Evolutionary conservation across 768 basidiomycete genomes (phyloP), one percentile per base, ranked within the genome.

Genomic region (Macrocybe gigantea): DNA sequence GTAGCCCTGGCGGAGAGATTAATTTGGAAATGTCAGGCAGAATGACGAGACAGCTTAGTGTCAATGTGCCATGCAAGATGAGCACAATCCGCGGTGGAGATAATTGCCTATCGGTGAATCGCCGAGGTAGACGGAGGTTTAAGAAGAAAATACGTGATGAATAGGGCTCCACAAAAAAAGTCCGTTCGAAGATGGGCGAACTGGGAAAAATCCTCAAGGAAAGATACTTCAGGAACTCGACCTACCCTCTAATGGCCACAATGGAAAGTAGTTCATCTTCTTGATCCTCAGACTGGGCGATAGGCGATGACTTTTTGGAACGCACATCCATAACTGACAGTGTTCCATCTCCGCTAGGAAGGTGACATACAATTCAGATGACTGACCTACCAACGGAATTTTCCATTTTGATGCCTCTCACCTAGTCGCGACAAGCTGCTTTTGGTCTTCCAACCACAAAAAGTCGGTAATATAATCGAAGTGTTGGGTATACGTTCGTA

Each of bases 381-480:
- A 40, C 37, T 45, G 41, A 30, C 35, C 45, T 33, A 38, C 32
- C 41, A 32, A 7, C 13, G 32, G 36, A 35, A 47, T 14, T 38
- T 35, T 7, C 30, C 15, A 38, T 36, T 35, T 14, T 38, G 12
- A 48, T 37, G 45, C 32, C 12, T 11, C 34, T 48, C 60, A 93
- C 93, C 93, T 95, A 4, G 93, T 93, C 32, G 88, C 78, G 13
- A 97, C 78, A 11, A 93, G 74, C 48, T 92, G 90, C 53, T 80
- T 85, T 66, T 88, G 89, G 65, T 88, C 87, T 34, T 78, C 79
- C 47, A 93, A 63, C 81, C 87, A 96, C 35, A 88, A 67, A 65
- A 96, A 93, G 63, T 93, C 93, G 34, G 91, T 88, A 48, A 96
- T 93, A 60, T 92, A 96, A 66, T 96, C 93, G 61, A 86, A 93